Evolutionary conservation across 106 monocot genomes (phyloP).

Genomic region (Xerophyta viscosa): DNA sequence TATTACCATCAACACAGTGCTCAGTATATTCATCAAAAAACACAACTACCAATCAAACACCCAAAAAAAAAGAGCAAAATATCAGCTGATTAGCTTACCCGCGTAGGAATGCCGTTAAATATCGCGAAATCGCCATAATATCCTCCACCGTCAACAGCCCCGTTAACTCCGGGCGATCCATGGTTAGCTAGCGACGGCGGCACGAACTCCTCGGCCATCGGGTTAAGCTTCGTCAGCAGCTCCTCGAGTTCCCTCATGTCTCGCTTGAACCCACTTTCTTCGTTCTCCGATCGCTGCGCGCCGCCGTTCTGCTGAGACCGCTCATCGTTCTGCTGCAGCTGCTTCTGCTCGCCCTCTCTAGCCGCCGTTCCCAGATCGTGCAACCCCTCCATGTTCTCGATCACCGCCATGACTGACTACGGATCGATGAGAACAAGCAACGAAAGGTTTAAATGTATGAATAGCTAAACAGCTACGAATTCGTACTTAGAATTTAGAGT

Average conservation of each 20-base stretch:
- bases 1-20: too few relatives aligned
- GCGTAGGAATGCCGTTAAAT: background rate
- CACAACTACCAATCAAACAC: background rate
- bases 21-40: too few relatives aligned
- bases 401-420: conserved; percentile 58
- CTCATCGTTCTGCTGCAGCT: background rate
- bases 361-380: conserved; percentile 14
- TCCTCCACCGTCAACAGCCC: too few relatives aligned
- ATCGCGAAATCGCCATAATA: too few relatives aligned
- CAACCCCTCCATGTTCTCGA: conserved; percentile 26
- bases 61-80: background rate
- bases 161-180: too few relatives aligned
- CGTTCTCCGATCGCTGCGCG: background rate
- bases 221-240: conserved; percentile 71
- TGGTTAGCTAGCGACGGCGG: conserved; percentile 14
- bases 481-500: background rate
- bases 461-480: too few relatives aligned
- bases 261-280: conserved; percentile 28
- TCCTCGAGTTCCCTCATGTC: conserved; percentile 66
- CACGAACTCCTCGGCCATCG: conserved; percentile 84
- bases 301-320: too few relatives aligned
- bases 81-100: conserved; percentile 3
- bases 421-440: too few relatives aligned
- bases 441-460: too few relatives aligned
- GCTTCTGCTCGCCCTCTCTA: background rate